Conservation (phyloP, 176 grass and related monocot species). For the Secale cereale region DNA sequence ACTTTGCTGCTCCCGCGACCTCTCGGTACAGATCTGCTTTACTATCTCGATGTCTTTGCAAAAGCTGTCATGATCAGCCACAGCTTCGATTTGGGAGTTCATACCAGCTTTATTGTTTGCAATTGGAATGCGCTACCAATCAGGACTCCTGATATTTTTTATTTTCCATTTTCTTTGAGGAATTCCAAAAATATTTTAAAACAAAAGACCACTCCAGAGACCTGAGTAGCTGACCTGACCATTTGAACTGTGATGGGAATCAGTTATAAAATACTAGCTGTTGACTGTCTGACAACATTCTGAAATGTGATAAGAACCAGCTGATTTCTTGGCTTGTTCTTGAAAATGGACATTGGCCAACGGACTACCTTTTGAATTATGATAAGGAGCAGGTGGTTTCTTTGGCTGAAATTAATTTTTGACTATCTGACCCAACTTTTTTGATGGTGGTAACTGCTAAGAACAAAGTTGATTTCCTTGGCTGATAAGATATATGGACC, state of each 20-base stretch:
- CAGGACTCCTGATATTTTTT: background rate
- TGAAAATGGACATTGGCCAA: background rate
- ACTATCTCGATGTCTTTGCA: background rate
- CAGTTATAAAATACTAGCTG: background rate
- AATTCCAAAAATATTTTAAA: too few relatives aligned
- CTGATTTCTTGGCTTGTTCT: background rate
- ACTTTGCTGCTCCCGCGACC: background rate
- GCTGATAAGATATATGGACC: background rate
- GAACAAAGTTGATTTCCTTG: background rate
- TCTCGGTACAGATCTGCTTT: constrained; percentile 9
- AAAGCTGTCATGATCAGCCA: background rate
- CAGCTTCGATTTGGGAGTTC: background rate
- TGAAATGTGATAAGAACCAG: too few relatives aligned
- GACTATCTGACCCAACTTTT: background rate
- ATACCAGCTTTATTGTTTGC: background rate
- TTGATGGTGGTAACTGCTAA: background rate
- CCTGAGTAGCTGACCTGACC: background rate
- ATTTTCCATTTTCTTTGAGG: too few relatives aligned
- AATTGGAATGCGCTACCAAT: background rate
- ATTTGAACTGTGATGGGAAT: background rate
- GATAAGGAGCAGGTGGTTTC: background rate
- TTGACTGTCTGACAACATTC: background rate
- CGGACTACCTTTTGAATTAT: background rate
- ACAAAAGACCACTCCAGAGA: too few relatives aligned
- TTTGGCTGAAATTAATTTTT: background rate